These are phyloP conservation scores for Daldinia sp. DNA, from an alignment of 2,329 filamentous ascomycete species.

Conservation along the genomic window DNA sequence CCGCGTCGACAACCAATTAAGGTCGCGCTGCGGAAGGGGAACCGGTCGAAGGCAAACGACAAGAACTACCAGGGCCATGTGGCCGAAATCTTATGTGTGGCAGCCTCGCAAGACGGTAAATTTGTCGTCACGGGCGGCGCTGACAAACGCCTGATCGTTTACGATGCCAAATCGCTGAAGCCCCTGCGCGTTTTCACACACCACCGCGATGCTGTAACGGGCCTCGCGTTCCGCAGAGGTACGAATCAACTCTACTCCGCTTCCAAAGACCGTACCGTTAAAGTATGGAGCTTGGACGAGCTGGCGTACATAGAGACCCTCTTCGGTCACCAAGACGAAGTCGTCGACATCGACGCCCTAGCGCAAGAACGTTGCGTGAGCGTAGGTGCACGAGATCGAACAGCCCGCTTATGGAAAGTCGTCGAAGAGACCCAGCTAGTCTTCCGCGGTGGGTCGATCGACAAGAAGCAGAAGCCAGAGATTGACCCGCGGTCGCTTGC, in stretches of 20 bases:
- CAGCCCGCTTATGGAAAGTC: conserved; percentile 94
- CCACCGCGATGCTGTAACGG: conserved; percentile 88
- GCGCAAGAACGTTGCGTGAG: conserved; percentile 90
- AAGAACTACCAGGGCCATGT: conserved; percentile 81
- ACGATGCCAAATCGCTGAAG: conserved; percentile 83
- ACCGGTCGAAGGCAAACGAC: conserved; percentile 70
- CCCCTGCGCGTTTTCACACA: conserved; percentile 89
- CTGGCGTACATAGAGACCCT: conserved; percentile 90
- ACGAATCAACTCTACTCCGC: conserved; percentile 94
- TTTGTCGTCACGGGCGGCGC: conserved; percentile 91
- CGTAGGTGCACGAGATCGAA: conserved; percentile 90
- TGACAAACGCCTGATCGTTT: conserved; percentile 87
- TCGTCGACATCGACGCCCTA: conserved; percentile 85
- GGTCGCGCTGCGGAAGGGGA: conserved; percentile 72
- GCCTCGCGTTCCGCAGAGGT: conserved; percentile 84
- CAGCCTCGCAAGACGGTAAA: conserved; percentile 88
- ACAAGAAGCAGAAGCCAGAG: conserved; percentile 61
- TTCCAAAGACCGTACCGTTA: conserved; percentile 91
- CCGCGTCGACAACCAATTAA: conserved; percentile 72
- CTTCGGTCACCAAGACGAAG: conserved; percentile 94
- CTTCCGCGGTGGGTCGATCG: conserved; percentile 80
- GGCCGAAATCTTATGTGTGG: conserved; percentile 82
- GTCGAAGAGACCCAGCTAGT: conserved; percentile 95
- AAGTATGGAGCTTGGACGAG: conserved; percentile 93
- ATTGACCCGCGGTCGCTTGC: conserved; percentile 66